A percentile compares a stretch with the other conserved stretches of the same genome.
These are phyloP conservation scores for Aschersonia sp. DNA, from an alignment of 2,329 filamentous ascomycete genomes.

Conservation along the genomic window DNA sequence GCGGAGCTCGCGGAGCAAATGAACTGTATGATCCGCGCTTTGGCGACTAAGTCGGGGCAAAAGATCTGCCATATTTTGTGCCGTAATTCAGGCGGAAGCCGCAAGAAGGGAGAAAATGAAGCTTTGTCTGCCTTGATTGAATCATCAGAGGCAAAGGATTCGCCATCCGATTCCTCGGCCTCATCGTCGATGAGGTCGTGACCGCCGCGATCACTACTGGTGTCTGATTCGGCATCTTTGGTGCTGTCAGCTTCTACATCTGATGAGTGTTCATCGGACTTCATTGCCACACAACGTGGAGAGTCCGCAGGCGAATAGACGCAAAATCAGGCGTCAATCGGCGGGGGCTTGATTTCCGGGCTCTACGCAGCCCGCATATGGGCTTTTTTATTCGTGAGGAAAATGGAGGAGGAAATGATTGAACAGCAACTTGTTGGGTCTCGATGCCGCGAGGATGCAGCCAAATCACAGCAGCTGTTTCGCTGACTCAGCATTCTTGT, in stretches of 20 bases:
- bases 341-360: not conserved
- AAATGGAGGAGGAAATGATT: no score
- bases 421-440: no score
- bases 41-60: slow-evolving; percentile 13
- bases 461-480: no score
- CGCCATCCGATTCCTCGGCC: slow-evolving; percentile 2
- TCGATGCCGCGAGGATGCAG: no score
- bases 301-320: not conserved
- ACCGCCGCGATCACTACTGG: not conserved
- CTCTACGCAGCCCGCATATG: not conserved
- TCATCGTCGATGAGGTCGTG: slow-evolving; percentile 5
- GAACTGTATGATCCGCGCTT: slow-evolving; percentile 10
- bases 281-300: not conserved
- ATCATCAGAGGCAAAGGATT: not conserved
- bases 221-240: slow-evolving; percentile 2
- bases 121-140: not conserved
- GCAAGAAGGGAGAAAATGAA: slow-evolving; percentile 11
- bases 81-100: slow-evolving; percentile 19
- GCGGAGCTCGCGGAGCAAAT: slow-evolving; percentile 1
- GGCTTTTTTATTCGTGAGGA: no score
- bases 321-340: not conserved
- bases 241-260: slow-evolving; percentile 1
- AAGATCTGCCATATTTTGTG: slow-evolving; percentile 17
- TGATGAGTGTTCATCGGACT: not conserved
- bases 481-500: no score